phyloP scores from a whole-genome alignment of 345 rosid species.

The Syzygium jambos region DNA sequence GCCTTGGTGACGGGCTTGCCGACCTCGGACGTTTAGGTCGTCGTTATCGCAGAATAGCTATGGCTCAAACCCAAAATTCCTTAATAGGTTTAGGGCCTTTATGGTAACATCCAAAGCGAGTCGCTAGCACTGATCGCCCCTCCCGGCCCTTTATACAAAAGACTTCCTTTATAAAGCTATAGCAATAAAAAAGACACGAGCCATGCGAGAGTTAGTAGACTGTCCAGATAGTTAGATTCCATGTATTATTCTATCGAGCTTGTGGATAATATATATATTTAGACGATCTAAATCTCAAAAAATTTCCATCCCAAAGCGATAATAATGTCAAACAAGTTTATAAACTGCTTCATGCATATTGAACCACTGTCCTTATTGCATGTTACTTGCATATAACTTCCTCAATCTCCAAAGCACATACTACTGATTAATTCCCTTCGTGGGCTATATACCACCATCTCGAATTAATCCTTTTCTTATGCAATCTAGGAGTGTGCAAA shows the following conservation, averaged over 20 bases:
- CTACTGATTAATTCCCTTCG: too few species aligned
- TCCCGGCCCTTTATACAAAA: background rate
- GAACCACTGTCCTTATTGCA: too few species aligned
- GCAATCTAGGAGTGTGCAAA: background rate
- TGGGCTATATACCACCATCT: background rate
- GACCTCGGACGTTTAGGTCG: accelerated
- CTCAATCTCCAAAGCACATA: background rate
- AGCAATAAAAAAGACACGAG: background rate
- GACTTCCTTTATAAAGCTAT: background rate
- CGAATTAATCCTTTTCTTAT: background rate
- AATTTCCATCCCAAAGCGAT: background rate
- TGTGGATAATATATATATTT: background rate
- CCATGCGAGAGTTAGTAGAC: background rate
- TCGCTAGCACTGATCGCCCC: background rate
- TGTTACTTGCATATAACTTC: background rate
- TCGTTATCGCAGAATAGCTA: accelerated
- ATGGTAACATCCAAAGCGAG: background rate
- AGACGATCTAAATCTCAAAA: background rate
- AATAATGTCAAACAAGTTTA: background rate
- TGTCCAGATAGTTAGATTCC: background rate
- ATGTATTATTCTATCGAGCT: background rate
- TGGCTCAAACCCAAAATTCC: background rate
- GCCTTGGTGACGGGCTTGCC: background rate
- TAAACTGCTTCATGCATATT: too few species aligned
- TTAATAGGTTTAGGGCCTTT: background rate